phyloP scores from a whole-genome alignment of 1,284 basidiomycete genomes.

The Irpex sp. region DNA sequence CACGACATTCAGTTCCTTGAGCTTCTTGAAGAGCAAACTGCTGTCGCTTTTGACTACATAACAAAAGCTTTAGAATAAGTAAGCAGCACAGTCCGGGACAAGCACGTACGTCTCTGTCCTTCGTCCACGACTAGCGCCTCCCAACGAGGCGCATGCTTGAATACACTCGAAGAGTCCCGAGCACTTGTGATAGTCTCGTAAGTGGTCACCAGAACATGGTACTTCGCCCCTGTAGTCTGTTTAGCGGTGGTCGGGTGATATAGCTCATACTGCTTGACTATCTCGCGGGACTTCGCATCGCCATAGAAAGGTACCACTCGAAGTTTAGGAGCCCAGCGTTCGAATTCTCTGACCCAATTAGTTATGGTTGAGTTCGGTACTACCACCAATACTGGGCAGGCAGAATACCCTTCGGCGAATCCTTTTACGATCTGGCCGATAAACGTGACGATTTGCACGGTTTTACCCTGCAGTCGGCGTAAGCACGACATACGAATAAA shows the following conservation, averaged over 20 bases:
- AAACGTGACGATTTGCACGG: conserved; percentile 88
- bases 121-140: conserved; percentile 92
- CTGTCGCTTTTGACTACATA: conserved; percentile 74
- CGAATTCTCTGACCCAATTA: conserved; percentile 87
- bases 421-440: conserved; percentile 69
- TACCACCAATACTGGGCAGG: conserved; percentile 82
- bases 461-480: conserved; percentile 67
- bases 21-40: conserved; percentile 78
- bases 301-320: conserved; percentile 83
- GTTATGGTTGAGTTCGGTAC: conserved; percentile 94
- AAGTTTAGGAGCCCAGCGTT: conserved; percentile 85
- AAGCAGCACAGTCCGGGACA: background rate
- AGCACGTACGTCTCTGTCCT: conserved; percentile 78
- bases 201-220: conserved; percentile 86
- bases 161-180: conserved; percentile 69
- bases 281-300: conserved; percentile 72
- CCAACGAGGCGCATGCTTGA: conserved; percentile 85
- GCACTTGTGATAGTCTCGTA: conserved; percentile 75
- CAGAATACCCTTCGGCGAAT: conserved; percentile 37
- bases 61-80: conserved; percentile 3
- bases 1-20: conserved; percentile 75
- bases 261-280: conserved; percentile 83
- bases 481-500: too few species aligned
- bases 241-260: conserved; percentile 46
- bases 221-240: conserved; percentile 57